A percentile compares a stretch with the other conserved stretches of the same genome.
Conservation (phyloP, 306 rosid genomes). For the Glycine soja region DNA sequence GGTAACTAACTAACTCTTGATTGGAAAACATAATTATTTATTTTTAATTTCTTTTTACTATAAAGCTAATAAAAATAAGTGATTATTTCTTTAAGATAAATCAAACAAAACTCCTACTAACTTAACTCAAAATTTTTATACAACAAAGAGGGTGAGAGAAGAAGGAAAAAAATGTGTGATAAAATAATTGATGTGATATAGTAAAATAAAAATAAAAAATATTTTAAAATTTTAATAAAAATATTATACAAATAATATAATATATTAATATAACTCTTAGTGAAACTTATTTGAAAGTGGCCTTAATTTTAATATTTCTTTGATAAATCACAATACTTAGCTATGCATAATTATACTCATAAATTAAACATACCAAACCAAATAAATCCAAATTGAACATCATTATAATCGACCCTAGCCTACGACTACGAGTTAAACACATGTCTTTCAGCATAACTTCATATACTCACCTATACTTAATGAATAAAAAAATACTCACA, state of each 20-base stretch:
- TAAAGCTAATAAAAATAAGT: neutral
- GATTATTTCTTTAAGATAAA: neutral
- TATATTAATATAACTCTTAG: neutral
- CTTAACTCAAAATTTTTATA: neutral
- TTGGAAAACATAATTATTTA: neutral
- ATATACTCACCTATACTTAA: no score
- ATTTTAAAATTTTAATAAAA: no score
- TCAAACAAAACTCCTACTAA: neutral
- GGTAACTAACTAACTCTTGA: neutral
- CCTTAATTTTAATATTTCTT: neutral
- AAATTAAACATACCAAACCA: no score
- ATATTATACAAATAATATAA: neutral
- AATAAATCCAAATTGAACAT: no score
- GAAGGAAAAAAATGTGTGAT: neutral
- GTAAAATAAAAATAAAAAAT: no score
- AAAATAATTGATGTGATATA: neutral
- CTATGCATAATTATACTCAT: neutral
- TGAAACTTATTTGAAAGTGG: neutral
- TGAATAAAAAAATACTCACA: no score
- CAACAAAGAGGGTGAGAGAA: neutral
- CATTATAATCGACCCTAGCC: no score
- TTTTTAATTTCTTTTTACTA: neutral
- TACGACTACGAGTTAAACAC: no score
- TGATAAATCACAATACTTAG: neutral
- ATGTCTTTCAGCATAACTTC: no score